Evolutionary conservation across 352 stramenopile genomes (phyloP).

Genomic region (Pythium sp.): DNA sequence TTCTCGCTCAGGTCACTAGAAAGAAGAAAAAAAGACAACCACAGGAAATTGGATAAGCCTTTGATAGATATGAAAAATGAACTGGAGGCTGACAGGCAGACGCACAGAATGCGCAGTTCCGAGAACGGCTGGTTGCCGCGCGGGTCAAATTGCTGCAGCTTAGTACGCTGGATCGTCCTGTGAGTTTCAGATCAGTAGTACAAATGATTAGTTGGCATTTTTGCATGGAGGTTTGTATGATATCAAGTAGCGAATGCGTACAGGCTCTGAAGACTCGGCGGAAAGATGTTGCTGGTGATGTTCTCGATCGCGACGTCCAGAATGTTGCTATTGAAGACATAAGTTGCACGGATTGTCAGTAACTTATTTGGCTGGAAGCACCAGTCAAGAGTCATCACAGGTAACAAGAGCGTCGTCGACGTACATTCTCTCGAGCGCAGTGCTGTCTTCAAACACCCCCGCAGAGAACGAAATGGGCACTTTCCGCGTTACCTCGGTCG

Average conservation of each 20-base stretch:
- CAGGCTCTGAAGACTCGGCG: conserved; percentile 49
- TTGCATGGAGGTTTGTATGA: neutral
- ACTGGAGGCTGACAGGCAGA: conserved; percentile 6
- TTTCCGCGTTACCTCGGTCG: conserved; percentile 46
- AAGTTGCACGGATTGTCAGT: neutral
- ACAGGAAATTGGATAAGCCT: too few relatives aligned
- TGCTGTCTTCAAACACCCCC: conserved; percentile 43
- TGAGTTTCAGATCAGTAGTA: neutral
- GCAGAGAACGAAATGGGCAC: conserved; percentile 58
- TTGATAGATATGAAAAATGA: neutral
- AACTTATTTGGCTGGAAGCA: neutral
- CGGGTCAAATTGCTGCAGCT: conserved; percentile 61
- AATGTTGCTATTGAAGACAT: conserved; percentile 32
- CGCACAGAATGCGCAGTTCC: conserved; percentile 54
- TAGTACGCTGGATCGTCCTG: conserved; percentile 62
- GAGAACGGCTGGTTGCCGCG: conserved; percentile 39
- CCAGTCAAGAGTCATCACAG: neutral
- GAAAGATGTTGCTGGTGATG: conserved; percentile 69
- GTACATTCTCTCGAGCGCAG: conserved; percentile 49
- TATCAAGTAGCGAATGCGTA: conserved; percentile 21
- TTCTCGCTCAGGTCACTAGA: conserved; percentile 68
- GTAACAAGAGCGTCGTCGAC: neutral
- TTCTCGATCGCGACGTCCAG: conserved; percentile 57
- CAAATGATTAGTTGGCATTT: neutral
- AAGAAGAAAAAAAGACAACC: neutral